phyloP scores from a whole-genome alignment of 176 grass and related monocot species.

The Aechmea fasciata region DNA sequence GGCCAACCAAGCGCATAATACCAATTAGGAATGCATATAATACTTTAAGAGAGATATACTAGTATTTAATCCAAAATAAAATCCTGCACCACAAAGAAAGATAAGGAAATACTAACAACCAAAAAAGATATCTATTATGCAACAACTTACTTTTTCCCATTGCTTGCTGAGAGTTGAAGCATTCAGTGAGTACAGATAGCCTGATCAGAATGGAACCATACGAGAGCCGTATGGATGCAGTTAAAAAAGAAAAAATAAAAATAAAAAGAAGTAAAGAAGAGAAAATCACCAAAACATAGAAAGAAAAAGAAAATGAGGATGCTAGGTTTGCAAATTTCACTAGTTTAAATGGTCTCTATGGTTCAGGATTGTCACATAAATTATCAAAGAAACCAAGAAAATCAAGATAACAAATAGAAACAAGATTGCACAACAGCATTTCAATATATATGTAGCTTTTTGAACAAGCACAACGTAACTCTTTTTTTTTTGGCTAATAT shows the following conservation, averaged over 20 bases:
- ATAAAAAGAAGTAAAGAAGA: neutral
- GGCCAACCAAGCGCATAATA: too few species aligned
- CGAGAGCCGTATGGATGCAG: neutral
- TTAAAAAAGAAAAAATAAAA: neutral
- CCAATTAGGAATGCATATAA: too few species aligned
- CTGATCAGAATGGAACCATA: conserved; percentile 20
- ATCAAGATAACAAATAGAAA: neutral
- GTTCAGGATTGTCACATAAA: neutral
- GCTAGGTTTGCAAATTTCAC: too few species aligned
- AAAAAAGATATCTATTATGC: conserved; percentile 5
- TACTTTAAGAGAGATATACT: neutral
- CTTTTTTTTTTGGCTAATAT: too few species aligned
- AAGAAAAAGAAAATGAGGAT: too few species aligned
- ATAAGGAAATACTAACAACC: neutral
- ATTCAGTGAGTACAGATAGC: conserved; percentile 86
- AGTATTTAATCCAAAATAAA: neutral
- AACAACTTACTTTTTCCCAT: conserved; percentile 76
- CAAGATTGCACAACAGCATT: neutral
- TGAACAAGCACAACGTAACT: too few species aligned
- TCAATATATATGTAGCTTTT: too few species aligned
- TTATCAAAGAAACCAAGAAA: conserved; percentile 2
- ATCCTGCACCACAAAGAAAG: neutral
- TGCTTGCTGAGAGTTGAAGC: conserved; percentile 94
- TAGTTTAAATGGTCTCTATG: too few species aligned
- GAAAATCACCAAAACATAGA: neutral